Percentiles rank a stretch among this genome's conserved stretches.
Conservation (phyloP, 108 stramenopile species). For the Nannochloropsis gaditana region DNA sequence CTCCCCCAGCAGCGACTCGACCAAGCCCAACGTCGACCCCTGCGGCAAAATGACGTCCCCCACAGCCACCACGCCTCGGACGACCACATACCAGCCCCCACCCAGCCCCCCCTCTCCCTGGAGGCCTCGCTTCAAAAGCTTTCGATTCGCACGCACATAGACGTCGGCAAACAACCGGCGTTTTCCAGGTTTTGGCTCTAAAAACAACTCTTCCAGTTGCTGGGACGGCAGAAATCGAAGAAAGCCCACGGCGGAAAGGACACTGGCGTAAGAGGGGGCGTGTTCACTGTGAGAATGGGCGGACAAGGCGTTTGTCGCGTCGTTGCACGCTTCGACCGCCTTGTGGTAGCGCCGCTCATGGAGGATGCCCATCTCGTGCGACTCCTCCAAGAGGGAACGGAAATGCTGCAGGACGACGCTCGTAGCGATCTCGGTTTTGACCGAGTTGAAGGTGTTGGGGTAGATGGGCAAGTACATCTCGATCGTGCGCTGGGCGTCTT, state of each 20-base stretch:
- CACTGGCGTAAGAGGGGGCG: not conserved
- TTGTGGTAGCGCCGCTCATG: not conserved
- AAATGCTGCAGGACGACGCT: not conserved
- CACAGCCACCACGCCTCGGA: not conserved
- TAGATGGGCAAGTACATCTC: not conserved
- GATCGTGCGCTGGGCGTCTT: conserved; percentile 6
- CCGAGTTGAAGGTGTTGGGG: not conserved
- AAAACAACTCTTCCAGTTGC: not conserved
- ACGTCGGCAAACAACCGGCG: conserved; percentile 16
- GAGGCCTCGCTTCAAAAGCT: conserved; percentile 8
- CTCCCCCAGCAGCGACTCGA: not conserved
- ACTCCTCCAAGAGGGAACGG: conserved; percentile 10
- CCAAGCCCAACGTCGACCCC: conserved; percentile 4
- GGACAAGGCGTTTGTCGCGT: conserved; percentile 8
- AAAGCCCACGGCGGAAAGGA: not conserved
- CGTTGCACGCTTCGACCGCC: not conserved
- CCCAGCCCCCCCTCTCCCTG: not conserved
- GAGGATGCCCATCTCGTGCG: not conserved
- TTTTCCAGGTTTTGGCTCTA: not conserved
- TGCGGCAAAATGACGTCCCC: not conserved
- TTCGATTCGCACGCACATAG: not conserved
- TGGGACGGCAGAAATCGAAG: not conserved
- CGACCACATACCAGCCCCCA: conserved; percentile 13
- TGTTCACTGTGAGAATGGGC: not conserved
- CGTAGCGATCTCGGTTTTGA: not conserved